phyloP scores from a whole-genome alignment of 2,329 filamentous ascomycete species.

The Graphilbum fragrans region DNA sequence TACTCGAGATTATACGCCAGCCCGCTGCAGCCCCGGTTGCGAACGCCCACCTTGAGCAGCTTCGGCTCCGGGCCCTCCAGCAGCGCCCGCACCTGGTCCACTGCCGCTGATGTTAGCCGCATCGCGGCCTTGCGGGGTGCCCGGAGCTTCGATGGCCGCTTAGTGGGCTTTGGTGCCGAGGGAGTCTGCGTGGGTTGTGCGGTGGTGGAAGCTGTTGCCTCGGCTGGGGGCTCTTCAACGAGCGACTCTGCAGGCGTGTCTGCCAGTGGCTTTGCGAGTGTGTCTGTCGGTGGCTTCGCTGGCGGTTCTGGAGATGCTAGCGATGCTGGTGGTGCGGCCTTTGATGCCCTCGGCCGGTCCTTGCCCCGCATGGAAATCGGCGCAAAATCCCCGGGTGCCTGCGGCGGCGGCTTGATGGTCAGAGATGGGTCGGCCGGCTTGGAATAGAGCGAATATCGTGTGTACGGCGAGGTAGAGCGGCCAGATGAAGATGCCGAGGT shows the following conservation, averaged over 20 bases:
- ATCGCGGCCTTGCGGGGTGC: slow-evolving; percentile 79
- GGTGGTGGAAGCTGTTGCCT: neutral
- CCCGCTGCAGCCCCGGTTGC: slow-evolving; percentile 87
- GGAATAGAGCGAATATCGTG: slow-evolving; percentile 8
- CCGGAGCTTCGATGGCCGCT: slow-evolving; percentile 47
- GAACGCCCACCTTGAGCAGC: slow-evolving; percentile 87
- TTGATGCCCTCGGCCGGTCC: too few relatives aligned
- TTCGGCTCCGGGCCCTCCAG: slow-evolving; percentile 81
- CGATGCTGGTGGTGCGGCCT: neutral
- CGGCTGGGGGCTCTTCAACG: too few relatives aligned
- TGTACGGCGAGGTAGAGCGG: slow-evolving; percentile 9
- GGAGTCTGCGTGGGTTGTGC: slow-evolving; percentile 5
- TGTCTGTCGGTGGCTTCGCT: too few relatives aligned
- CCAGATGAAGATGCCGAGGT: neutral
- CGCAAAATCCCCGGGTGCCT: too few relatives aligned
- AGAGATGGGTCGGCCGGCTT: slow-evolving; percentile 1
- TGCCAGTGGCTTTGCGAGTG: too few relatives aligned
- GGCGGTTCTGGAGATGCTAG: too few relatives aligned
- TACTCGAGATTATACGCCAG: slow-evolving; percentile 90
- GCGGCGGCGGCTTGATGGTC: too few relatives aligned
- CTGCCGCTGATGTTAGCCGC: slow-evolving; percentile 67
- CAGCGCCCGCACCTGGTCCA: slow-evolving; percentile 64
- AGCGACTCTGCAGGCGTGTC: neutral
- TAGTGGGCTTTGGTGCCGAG: slow-evolving; percentile 13
- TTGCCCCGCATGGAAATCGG: too few relatives aligned